Conservation (phyloP, 352 stramenopile genomes). For the Elongisporangium anandrum region DNA sequence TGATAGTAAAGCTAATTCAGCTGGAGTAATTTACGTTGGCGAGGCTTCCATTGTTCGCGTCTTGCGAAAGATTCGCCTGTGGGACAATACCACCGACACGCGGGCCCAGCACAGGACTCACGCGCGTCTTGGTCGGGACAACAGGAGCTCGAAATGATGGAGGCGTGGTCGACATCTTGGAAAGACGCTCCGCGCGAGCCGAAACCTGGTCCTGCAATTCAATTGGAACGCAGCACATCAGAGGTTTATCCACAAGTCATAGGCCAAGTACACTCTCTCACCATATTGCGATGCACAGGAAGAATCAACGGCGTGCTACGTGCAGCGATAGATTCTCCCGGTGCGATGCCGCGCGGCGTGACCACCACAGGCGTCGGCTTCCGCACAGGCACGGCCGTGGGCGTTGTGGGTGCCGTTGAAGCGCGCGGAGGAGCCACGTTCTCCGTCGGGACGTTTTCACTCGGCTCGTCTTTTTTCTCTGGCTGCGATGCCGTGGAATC, state of each 20-base stretch:
- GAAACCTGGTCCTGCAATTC: constrained; percentile 8
- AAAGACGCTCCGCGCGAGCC: constrained; percentile 39
- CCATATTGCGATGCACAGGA: constrained; percentile 27
- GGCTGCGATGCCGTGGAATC: neutral
- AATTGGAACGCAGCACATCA: neutral
- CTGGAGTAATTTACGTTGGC: neutral
- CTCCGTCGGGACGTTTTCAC: neutral
- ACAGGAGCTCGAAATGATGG: constrained; percentile 29
- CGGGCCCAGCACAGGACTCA: constrained; percentile 50
- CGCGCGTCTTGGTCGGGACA: constrained; percentile 15
- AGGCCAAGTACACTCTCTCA: neutral
- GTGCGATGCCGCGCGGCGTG: neutral
- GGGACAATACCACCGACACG: constrained; percentile 19
- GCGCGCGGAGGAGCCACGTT: constrained; percentile 7
- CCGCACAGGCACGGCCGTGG: constrained; percentile 4
- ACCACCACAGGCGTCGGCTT: constrained; percentile 14
- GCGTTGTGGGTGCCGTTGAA: constrained; percentile 2
- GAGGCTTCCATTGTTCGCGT: neutral
- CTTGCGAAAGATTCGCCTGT: constrained; percentile 4
- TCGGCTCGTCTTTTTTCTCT: neutral
- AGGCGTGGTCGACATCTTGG: constrained; percentile 52
- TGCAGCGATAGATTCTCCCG: neutral
- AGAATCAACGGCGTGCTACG: constrained; percentile 32
- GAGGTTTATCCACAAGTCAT: neutral
- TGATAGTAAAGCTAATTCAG: too few species aligned